phyloP scores from a whole-genome alignment of 2,329 filamentous ascomycete genomes.

The Cryphonectria naterciae region DNA sequence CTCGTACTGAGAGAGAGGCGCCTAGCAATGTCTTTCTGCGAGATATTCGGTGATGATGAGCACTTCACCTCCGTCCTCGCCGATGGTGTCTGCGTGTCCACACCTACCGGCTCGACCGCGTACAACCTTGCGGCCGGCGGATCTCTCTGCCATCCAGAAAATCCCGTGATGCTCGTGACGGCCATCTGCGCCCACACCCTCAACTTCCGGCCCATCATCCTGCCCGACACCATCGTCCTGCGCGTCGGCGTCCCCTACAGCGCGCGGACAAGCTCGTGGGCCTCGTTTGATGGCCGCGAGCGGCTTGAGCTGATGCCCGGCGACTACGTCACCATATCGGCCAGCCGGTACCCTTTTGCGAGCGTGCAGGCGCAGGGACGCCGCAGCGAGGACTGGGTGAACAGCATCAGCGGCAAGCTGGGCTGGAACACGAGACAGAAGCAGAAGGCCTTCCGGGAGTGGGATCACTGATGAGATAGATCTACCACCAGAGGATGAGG shows the following conservation, averaged over 20 bases:
- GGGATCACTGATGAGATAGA: conserved; percentile 36
- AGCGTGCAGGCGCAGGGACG: conserved; percentile 72
- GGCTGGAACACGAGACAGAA: conserved; percentile 82
- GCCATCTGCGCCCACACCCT: conserved; percentile 94
- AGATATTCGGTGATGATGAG: conserved; percentile 92
- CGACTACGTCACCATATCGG: conserved; percentile 84
- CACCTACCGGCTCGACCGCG: conserved; percentile 90
- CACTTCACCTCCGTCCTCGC: conserved; percentile 94
- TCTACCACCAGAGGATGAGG: neutral
- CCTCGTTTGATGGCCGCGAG: conserved; percentile 95
- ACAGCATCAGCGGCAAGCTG: conserved; percentile 77
- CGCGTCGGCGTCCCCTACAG: conserved; percentile 94
- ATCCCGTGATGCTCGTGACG: conserved; percentile 92
- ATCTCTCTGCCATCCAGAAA: conserved; percentile 92
- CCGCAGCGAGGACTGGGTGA: conserved; percentile 78
- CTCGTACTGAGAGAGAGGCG: neutral
- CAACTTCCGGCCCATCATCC: conserved; percentile 93
- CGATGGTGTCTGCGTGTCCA: conserved; percentile 91
- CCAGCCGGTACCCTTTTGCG: conserved; percentile 79
- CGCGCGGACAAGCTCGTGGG: conserved; percentile 87
- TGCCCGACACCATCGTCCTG: conserved; percentile 94
- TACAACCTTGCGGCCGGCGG: conserved; percentile 97
- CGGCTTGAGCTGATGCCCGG: conserved; percentile 77
- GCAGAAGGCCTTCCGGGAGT: conserved; percentile 66
- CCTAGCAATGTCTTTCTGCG: conserved; percentile 84